Evolutionary conservation across 768 basidiomycete species (phyloP), one percentile per base, ranked within the genome.

Genomic region (Pleurotus sapidus): DNA sequence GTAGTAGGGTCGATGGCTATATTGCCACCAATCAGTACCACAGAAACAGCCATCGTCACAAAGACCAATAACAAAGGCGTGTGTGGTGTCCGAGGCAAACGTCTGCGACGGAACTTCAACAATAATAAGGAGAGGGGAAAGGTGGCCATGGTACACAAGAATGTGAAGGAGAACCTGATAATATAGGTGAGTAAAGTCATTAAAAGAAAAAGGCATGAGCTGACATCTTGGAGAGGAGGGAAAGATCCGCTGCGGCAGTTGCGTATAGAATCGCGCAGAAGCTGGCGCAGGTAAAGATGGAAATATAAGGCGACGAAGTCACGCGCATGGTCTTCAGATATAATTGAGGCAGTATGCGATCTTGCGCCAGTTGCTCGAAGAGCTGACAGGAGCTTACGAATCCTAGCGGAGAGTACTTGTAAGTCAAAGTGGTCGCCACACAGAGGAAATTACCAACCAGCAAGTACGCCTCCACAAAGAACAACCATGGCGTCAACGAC

Each of bases 401-500:
- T 4, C 83, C 84, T 83, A 55, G n/a, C 38, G 18, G 23, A 25
- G 18, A 59, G 11, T 3, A 20, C 27, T 9, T 9, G 23, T 27
- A 48, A 5, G 42, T 30, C 43, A 45, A 45, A 45, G 43, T 45
- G 11, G 14, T 5, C 8, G 23, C 43, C 17, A 23, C 9, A 46
- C 9, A 46, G 8, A 45, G 8, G 14, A 2, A 46, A 46, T 5
- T 14, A 59, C 67, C 59, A 62, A 77, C 89, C 88, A 40, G 87
- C 85, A 6, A 91, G 73, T 24, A 90, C 83, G 1, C 87, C 88
- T 1, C 86, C 88, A 56, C 84, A 87, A 2, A 91, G 76, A 12
- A 90, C 89, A n/a, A 87, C 66, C 46, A 86, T 76, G 3, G 88
- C 86, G 61, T 92, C 89, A 0, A 82, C 75, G 0, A 84, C 86